phyloP scores from a whole-genome alignment of 2,329 filamentous ascomycete genomes.

The Alternaria angustiovoidea region DNA sequence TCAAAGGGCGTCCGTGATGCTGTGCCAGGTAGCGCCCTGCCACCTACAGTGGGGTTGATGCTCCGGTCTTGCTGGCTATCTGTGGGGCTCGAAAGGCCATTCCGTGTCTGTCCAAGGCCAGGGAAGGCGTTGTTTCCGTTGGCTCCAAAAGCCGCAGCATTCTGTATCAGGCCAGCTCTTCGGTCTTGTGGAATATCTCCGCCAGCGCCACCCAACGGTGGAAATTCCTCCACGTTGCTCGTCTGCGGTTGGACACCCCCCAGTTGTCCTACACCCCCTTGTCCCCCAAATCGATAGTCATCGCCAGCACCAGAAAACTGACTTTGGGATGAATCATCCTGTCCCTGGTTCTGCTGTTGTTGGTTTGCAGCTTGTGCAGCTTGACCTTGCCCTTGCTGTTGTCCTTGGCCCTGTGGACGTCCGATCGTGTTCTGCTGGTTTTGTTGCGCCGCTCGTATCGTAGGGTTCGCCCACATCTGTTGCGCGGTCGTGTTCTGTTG shows the following conservation, averaged over 20 bases:
- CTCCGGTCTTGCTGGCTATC: slow-evolving; percentile 48
- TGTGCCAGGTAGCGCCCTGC: slow-evolving; percentile 36
- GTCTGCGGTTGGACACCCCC: slow-evolving; percentile 61
- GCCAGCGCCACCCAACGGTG: slow-evolving; percentile 63
- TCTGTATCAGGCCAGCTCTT: slow-evolving; percentile 61
- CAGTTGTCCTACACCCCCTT: slow-evolving; percentile 62
- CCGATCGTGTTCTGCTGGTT: slow-evolving; percentile 63
- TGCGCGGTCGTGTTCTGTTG: slow-evolving; percentile 61
- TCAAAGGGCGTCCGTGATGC: slow-evolving; percentile 45
- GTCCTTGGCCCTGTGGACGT: slow-evolving; percentile 56
- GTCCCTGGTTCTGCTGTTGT: slow-evolving; percentile 53
- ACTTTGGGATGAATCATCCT: slow-evolving; percentile 55
- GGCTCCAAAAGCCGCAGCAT: slow-evolving; percentile 55
- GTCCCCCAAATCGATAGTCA: slow-evolving; percentile 66
- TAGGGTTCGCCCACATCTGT: slow-evolving; percentile 66
- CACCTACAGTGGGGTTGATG: slow-evolving; percentile 41
- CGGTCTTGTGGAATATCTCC: slow-evolving; percentile 62
- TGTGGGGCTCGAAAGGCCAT: slow-evolving; percentile 52
- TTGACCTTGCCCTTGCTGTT: slow-evolving; percentile 41
- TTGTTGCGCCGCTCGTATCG: slow-evolving; percentile 62
- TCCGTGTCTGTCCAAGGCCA: slow-evolving; percentile 54
- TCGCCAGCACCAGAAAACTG: slow-evolving; percentile 62
- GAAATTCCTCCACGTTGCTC: slow-evolving; percentile 67
- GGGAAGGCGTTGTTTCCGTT: slow-evolving; percentile 51
- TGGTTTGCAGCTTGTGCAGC: slow-evolving; percentile 50